Evolutionary conservation across 352 stramenopile species (phyloP), one percentile per base, ranked within the genome.

Genomic region (Phytophthora citricola): DNA sequence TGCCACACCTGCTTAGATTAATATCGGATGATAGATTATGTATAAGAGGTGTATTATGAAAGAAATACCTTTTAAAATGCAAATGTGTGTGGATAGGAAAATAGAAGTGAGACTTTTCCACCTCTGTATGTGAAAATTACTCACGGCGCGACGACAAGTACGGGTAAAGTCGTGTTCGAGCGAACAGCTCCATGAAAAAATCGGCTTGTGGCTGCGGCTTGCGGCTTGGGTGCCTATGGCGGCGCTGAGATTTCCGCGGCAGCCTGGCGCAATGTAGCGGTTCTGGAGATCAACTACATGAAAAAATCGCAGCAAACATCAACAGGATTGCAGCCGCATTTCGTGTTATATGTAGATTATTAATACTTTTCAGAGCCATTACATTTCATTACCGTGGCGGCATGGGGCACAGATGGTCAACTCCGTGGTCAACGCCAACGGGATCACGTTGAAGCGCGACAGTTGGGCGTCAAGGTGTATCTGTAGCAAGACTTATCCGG

Each of bases 391-490:
- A 41, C 27, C 29, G 27, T 4, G 4, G 44, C 11, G 17, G 12
- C 32, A 20, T 7, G n/a, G 14, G 45, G 44, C 31, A 36, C 31
- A 36, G 31, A 36, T 36, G 31, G 31, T 34, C 29, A 36, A 36
- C 31, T 14, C 10, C 11, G 32, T 69, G 60, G 52, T 53, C 20
- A 38, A 54, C 14, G 12, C n/a, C 26, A 9, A 68, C 17, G 51
- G 60, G 61, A 38, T 58, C 53, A 69, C 32, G 46, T 64, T 69
- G 61, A 69, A 63, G 38, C 53, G 27, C 44, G 36, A 50, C 40
- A 64, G 50, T 44, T 58, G 53, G 44, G 11, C 15, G 27, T 17
- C 49, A 43, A 57, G 29, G 51, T 49, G 14, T 14, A 46, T 17
- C 36, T 3, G 36, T 41, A 17, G 44, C 51, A 49, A 43, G 17